Evolutionary conservation across 495 filamentous ascomycete genomes (phyloP).

Genomic region (Penicillium mononematosum): DNA sequence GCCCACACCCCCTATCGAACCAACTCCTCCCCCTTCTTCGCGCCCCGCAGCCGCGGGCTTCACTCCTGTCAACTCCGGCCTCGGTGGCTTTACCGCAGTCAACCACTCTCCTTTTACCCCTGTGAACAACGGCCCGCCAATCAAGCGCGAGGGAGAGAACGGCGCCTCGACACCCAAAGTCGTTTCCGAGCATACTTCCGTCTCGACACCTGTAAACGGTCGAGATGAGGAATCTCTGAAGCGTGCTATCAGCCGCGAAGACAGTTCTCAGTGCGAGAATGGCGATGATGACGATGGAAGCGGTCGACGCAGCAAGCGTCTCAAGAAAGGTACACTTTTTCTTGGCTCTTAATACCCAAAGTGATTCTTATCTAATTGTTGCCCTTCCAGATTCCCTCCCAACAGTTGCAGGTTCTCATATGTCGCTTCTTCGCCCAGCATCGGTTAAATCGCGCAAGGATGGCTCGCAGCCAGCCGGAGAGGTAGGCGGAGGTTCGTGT

Average conservation of each 20-base stretch:
- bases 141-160: conserved; percentile 54
- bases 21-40: conserved; percentile 53
- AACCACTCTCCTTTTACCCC: conserved; percentile 56
- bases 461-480: conserved; percentile 65
- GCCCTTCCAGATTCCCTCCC: conserved; percentile 70
- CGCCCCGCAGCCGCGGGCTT: conserved; percentile 61
- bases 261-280: conserved; percentile 57
- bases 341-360: conserved; percentile 1
- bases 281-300: conserved; percentile 66
- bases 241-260: conserved; percentile 79
- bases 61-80: conserved; percentile 67
- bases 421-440: conserved; percentile 86
- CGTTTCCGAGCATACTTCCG: conserved; percentile 37
- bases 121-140: conserved; percentile 45
- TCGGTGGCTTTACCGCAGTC: conserved; percentile 77
- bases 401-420: conserved; percentile 92
- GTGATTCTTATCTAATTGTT: conserved; percentile 20
- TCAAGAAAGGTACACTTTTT: conserved; percentile 77
- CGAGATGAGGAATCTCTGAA: conserved; percentile 64
- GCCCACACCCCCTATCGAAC: conserved; percentile 44
- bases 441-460: conserved; percentile 69
- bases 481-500: conserved; percentile 52
- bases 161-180: conserved; percentile 43
- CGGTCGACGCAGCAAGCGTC: conserved; percentile 84
- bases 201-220: conserved; percentile 55